Conservation (phyloP, 805 yeast species). For the Lachancea fermentati region DNA sequence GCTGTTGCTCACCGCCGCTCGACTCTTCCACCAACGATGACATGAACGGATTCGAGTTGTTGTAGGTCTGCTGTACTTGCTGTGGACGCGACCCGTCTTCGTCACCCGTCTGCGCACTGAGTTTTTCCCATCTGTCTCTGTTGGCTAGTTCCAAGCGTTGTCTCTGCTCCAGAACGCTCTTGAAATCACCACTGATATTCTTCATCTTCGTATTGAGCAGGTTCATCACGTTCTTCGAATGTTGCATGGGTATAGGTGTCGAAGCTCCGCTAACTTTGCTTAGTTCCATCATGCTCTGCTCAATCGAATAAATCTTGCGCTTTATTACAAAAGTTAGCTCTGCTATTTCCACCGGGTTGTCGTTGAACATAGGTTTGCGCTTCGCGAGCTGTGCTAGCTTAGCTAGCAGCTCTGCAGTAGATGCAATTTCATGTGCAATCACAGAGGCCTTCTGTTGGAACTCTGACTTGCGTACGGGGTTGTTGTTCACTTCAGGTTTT, state of each 20-base stretch:
- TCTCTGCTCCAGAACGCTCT: constrained; percentile 80
- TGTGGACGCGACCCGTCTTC: constrained; percentile 3
- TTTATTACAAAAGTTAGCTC: constrained; percentile 79
- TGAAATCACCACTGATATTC: constrained; percentile 87
- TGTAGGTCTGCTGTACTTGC: constrained; percentile 19
- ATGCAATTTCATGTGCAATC: constrained; percentile 85
- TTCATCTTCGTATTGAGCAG: constrained; percentile 84
- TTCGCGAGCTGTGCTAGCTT: constrained; percentile 81
- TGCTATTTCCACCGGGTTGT: constrained; percentile 87
- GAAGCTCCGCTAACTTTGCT: constrained; percentile 39
- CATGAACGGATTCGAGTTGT: constrained; percentile 38
- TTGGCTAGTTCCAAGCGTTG: constrained; percentile 78
- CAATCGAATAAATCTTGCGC: constrained; percentile 43
- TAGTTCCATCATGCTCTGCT: constrained; percentile 79
- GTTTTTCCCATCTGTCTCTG: constrained; percentile 77
- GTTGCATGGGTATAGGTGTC: constrained; percentile 43
- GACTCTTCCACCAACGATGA: constrained; percentile 29
- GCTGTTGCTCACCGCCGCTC: constrained; percentile 13
- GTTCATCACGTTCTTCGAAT: constrained; percentile 81
- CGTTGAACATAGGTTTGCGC: constrained; percentile 86
- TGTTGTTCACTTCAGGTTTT: background rate
- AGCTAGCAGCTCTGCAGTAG: constrained; percentile 73
- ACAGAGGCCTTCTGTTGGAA: constrained; percentile 67
- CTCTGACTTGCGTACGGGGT: constrained; percentile 44
- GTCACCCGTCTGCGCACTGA: constrained; percentile 37